Percentiles rank a stretch among this genome's conserved stretches.
These are phyloP conservation scores for Urtica urens DNA, from an alignment of 306 rosid species.

Conservation along the genomic window DNA sequence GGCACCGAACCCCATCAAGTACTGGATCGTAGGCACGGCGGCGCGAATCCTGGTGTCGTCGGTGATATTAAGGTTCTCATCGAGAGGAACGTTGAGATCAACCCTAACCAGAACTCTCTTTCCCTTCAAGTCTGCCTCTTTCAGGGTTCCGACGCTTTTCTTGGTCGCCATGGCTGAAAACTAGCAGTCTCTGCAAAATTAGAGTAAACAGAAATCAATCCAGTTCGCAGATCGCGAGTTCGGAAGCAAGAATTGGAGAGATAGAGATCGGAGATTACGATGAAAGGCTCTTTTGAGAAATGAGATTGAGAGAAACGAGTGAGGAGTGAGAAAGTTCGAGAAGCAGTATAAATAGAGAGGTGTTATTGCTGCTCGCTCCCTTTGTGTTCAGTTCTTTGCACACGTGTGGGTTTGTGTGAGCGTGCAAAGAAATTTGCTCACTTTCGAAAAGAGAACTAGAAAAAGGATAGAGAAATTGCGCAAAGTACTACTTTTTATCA, in stretches of 20 bases:
- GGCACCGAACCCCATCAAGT: conserved; percentile 58
- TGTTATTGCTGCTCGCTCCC: not conserved
- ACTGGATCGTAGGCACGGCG: conserved; percentile 83
- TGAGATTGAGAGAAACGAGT: not conserved
- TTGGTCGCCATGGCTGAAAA: conserved; percentile 67
- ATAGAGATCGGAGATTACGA: conserved; percentile 11
- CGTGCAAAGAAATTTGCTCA: too few species aligned
- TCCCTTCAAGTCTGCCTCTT: conserved; percentile 81
- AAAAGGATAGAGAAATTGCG: too few species aligned
- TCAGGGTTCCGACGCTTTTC: conserved; percentile 75
- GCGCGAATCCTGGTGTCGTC: conserved; percentile 90
- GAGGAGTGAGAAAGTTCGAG: not conserved
- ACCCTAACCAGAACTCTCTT: conserved; percentile 83
- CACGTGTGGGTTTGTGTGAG: conserved; percentile 7
- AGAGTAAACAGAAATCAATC: not conserved
- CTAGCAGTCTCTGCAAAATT: conserved; percentile 11
- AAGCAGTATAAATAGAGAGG: not conserved
- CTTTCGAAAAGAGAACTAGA: too few species aligned
- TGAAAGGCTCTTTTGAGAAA: not conserved
- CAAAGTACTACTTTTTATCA: too few species aligned
- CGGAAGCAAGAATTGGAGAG: not conserved
- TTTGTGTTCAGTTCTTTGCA: not conserved
- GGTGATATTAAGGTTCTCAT: conserved; percentile 65
- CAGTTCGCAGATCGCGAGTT: conserved; percentile 9
- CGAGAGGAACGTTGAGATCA: conserved; percentile 93